phyloP scores from a whole-genome alignment of 108 stramenopile species.

The Skeletonema grethae region DNA sequence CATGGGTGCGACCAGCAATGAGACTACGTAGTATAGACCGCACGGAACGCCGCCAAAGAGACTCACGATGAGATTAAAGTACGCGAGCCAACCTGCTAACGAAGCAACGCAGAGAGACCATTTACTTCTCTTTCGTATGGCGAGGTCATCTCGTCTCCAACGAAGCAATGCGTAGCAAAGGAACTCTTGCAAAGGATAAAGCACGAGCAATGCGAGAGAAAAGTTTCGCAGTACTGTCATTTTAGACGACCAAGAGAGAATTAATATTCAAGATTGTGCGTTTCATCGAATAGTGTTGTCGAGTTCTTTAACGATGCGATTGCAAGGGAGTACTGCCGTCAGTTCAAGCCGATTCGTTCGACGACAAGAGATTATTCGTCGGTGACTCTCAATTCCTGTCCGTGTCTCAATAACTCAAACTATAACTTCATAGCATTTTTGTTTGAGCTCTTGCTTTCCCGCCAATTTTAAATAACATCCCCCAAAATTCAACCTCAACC shows the following conservation, averaged over 20 bases:
- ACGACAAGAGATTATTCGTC: too few species aligned
- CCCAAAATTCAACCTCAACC: too few species aligned
- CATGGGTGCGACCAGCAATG: constrained; percentile 32
- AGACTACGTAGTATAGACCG: constrained; percentile 29
- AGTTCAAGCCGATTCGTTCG: too few species aligned
- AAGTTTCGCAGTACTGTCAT: neutral
- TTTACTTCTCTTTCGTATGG: constrained; percentile 30
- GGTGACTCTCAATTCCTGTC: too few species aligned
- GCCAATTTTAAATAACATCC: too few species aligned
- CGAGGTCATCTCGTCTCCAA: constrained; percentile 22
- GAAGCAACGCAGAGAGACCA: constrained; percentile 21
- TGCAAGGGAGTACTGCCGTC: too few species aligned
- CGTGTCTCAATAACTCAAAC: too few species aligned
- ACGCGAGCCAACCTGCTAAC: constrained; percentile 49
- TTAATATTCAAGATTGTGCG: neutral
- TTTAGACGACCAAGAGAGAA: constrained; percentile 37
- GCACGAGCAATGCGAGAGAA: constrained; percentile 1
- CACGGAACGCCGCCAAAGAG: constrained; percentile 22
- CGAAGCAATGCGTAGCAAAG: constrained; percentile 22
- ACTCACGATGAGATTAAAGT: constrained; percentile 41
- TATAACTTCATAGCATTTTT: too few species aligned
- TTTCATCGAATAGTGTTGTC: constrained; percentile 1
- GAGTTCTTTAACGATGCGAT: too few species aligned
- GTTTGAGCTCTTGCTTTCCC: too few species aligned
- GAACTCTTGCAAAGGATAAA: constrained; percentile 26